Evolutionary conservation across 1,284 basidiomycete genomes (phyloP).

Genomic region (Leccinum holopus): DNA sequence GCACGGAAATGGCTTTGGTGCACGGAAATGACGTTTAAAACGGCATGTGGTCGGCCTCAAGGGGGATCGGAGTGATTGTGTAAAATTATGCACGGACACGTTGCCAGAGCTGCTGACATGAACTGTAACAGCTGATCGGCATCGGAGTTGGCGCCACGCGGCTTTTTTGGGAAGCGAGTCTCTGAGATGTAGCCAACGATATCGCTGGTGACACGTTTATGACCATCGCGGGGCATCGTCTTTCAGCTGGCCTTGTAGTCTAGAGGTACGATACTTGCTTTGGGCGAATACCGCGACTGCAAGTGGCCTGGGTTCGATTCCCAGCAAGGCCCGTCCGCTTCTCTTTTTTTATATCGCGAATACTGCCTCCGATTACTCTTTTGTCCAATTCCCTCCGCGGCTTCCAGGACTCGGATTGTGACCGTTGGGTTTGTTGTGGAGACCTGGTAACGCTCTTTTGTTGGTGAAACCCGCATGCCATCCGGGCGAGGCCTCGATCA

Average conservation of each 20-base stretch:
- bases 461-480: not conserved
- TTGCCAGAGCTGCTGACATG: no score
- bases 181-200: no score
- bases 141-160: not conserved
- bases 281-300: conserved; percentile 36
- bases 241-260: conserved; percentile 38
- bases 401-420: not conserved
- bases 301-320: conserved; percentile 50
- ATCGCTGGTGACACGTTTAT: not conserved
- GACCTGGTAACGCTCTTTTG: not conserved
- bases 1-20: no score
- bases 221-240: not conserved
- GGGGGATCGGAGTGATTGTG: no score
- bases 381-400: not conserved
- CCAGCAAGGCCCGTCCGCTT: conserved; percentile 36
- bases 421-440: not conserved
- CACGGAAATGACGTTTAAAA: no score
- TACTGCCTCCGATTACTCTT: not conserved
- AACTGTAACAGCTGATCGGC: not conserved
- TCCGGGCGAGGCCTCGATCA: no score
- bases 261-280: conserved; percentile 51
- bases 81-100: no score
- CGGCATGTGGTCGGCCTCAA: no score
- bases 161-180: no score
- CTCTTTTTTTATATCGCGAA: not conserved